Evolutionary conservation across 108 stramenopile species (phyloP).

Genomic region (Aurantiochytrium sp.): DNA sequence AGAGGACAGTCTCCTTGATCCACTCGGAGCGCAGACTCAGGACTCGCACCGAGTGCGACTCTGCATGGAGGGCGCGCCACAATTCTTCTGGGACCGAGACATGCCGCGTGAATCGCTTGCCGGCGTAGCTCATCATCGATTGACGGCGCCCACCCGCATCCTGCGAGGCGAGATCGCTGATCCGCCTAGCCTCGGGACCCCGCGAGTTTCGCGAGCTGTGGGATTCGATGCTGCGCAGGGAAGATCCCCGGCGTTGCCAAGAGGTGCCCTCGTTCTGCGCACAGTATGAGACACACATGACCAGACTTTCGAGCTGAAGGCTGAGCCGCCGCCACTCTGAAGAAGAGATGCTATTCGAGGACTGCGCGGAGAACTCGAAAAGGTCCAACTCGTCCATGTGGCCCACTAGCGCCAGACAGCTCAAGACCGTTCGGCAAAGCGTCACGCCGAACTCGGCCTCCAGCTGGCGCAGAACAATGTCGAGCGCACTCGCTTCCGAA

Average conservation of each 20-base stretch:
- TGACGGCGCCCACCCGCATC: background rate
- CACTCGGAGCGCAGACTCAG: background rate
- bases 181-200: background rate
- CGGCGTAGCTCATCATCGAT: background rate
- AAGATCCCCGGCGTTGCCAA: background rate
- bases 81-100: background rate
- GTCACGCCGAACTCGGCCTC: background rate
- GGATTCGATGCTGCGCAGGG: background rate
- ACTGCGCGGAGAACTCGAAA: background rate
- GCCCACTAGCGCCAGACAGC: background rate
- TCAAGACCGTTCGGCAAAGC: background rate
- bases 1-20: background rate
- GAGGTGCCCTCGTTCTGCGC: background rate
- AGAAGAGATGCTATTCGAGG: background rate
- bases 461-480: background rate
- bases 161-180: background rate
- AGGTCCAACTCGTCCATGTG: constrained; percentile 1
- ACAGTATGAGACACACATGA: background rate
- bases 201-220: background rate
- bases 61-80: background rate
- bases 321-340: background rate
- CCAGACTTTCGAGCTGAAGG: background rate
- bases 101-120: background rate
- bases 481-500: background rate
- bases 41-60: background rate